Evolutionary conservation across 768 basidiomycete species (phyloP).

Genomic region (Cystoderma amianthinum): DNA sequence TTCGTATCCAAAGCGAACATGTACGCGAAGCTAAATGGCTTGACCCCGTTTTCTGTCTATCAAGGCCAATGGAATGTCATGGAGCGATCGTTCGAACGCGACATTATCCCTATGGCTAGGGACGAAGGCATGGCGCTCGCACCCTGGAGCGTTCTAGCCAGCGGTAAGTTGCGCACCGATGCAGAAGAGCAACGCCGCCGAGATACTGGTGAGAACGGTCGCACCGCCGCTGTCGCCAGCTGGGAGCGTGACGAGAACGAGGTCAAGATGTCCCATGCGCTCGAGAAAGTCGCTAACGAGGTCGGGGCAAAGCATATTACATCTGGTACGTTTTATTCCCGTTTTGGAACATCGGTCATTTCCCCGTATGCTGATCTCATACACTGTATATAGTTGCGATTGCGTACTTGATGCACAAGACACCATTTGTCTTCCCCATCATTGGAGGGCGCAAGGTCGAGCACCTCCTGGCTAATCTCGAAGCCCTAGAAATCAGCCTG

Average conservation of each 20-base stretch:
- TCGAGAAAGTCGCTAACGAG: slow-evolving; percentile 44
- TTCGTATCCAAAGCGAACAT: slow-evolving; percentile 40
- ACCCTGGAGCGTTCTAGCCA: slow-evolving; percentile 22
- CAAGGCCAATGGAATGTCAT: slow-evolving; percentile 40
- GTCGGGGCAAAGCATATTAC: slow-evolving; percentile 40
- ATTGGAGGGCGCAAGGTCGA: slow-evolving; percentile 43
- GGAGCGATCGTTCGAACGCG: slow-evolving; percentile 42
- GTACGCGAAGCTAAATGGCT: slow-evolving; percentile 39
- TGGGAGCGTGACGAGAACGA: slow-evolving; percentile 44
- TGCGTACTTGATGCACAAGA: slow-evolving; percentile 48
- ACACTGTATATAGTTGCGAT: slow-evolving; percentile 30
- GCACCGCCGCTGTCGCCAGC: slow-evolving; percentile 13
- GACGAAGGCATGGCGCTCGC: slow-evolving; percentile 32
- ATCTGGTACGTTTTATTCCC: slow-evolving; percentile 20
- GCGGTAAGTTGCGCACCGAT: slow-evolving; percentile 42
- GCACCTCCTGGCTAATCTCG: slow-evolving; percentile 41
- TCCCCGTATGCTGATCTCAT: neutral
- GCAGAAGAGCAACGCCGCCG: slow-evolving; percentile 28
- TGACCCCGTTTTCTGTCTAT: slow-evolving; percentile 48
- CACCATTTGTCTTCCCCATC: slow-evolving; percentile 44
- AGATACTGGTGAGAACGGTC: slow-evolving; percentile 29
- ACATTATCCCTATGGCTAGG: slow-evolving; percentile 41
- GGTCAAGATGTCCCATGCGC: slow-evolving; percentile 28
- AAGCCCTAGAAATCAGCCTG: slow-evolving; percentile 37
- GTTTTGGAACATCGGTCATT: too few relatives aligned